Evolutionary conservation across 2,329 filamentous ascomycete genomes (phyloP), one percentile per base, ranked within the genome.

Genomic region (Trematosphaeria pertusa): DNA sequence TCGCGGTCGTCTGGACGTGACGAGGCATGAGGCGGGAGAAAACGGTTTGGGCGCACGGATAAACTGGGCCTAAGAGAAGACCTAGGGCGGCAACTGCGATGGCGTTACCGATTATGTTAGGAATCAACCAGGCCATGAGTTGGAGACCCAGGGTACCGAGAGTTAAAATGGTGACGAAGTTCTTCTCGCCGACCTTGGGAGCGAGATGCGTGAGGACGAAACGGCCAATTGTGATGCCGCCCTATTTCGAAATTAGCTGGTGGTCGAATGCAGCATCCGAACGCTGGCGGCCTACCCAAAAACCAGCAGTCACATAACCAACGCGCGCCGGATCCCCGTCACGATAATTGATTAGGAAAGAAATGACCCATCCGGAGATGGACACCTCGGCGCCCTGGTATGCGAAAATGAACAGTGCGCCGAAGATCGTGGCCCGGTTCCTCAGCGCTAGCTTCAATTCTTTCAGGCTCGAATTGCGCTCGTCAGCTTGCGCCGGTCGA

Each of bases 331-430:
- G 88, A 58, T 87, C 79, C 11, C 88, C 89, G 46, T 84, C 76
- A 28, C 89, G 85, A 52, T 85, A 82, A 38, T 81, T 81, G 70
- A 94, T 91, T 30, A 95, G 76, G 74, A 92, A 95, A 2, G 87
- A 91, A 52, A 93, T 91, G 37, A 93, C 87, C 91, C 90, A 95
- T 42, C 90, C 89, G 0, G 87, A 89, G 54, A 93, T 89, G 11
- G 86, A 86, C 12, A 95, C 89, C 71, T 95, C 90, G 26, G 88
- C 87, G 24, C 89, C 90, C 71, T 94, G 89, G 69, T 96, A 95
- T 19, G 86, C 84, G 68, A 95, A 94, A 69, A 94, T 88, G 75
- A 94, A 94, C 8, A 90, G 69, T 0, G 89, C 87, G 3, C 89
- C 88, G 0, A 94, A 78, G 1, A 94, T 71, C 0, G 91, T 89